Conservation (phyloP, 2,329 filamentous ascomycete species). For the Botrytis pseudocinerea region DNA sequence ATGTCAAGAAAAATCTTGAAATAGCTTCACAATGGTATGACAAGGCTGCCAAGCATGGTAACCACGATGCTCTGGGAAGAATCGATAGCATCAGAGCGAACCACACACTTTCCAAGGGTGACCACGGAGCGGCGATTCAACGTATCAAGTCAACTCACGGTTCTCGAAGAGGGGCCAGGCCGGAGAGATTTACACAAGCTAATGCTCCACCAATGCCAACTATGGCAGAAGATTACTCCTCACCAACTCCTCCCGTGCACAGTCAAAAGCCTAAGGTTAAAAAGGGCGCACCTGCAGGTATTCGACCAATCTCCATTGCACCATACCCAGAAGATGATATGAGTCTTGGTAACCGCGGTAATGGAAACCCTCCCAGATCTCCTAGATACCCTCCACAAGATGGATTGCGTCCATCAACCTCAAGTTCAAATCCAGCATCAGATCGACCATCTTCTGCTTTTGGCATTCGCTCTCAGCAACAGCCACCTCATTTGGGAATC, state of each 20-base stretch:
- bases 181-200: conserved; percentile 58
- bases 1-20: conserved; percentile 77
- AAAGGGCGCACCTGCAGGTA: conserved; percentile 24
- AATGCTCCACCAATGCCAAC: conserved; percentile 36
- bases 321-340: conserved; percentile 71
- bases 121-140: conserved; percentile 86
- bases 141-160: conserved; percentile 82
- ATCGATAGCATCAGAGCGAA: conserved; percentile 83
- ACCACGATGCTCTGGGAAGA: conserved; percentile 79
- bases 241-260: conserved; percentile 36
- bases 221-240: conserved; percentile 34
- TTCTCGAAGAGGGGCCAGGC: conserved; percentile 63
- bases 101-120: conserved; percentile 81
- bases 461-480: conserved; percentile 47
- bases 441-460: conserved; percentile 48
- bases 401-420: conserved; percentile 34
- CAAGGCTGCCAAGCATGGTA: conserved; percentile 84
- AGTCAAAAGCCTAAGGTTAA: conserved; percentile 15
- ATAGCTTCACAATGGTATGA: conserved; percentile 90
- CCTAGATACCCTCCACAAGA: conserved; percentile 47
- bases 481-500: conserved; percentile 25
- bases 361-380: conserved; percentile 2
- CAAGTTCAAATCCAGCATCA: conserved; percentile 47
- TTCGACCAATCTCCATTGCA: conserved; percentile 46
- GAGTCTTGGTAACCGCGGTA: conserved; percentile 28